Conservation (phyloP, 1,139 yeast genomes). For the Taphrina confusa region DNA sequence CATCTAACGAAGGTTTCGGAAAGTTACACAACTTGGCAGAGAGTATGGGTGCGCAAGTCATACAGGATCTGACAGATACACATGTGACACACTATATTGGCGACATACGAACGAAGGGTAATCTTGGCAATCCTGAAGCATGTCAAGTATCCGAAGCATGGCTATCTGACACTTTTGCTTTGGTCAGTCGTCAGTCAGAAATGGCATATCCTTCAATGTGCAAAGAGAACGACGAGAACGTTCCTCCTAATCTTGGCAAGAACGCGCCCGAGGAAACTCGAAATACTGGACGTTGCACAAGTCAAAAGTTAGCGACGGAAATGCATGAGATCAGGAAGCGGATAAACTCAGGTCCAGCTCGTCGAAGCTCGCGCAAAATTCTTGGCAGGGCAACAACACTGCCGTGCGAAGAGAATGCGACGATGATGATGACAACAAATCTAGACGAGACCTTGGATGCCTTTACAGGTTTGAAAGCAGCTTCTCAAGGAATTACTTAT, state of each 20-base stretch:
- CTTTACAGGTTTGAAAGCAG: neutral
- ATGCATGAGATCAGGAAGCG: slow-evolving; percentile 18
- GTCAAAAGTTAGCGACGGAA: neutral
- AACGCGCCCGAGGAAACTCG: neutral
- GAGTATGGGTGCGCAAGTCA: slow-evolving; percentile 1
- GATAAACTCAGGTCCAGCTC: slow-evolving; percentile 6
- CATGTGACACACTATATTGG: neutral
- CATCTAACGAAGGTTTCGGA: neutral
- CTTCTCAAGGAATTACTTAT: slow-evolving; percentile 12
- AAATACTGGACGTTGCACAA: neutral
- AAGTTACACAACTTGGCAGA: neutral
- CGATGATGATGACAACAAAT: slow-evolving; percentile 8
- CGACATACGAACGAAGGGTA: neutral
- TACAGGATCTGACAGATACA: neutral
- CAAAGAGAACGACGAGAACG: slow-evolving; percentile 1
- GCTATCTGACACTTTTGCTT: slow-evolving; percentile 3
- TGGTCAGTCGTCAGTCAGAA: neutral
- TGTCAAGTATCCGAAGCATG: slow-evolving; percentile 3
- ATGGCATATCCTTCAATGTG: neutral
- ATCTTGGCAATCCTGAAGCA: neutral
- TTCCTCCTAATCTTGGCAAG: neutral
- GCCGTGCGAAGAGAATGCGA: neutral
- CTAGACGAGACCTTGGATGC: neutral
- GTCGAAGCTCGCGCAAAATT: slow-evolving; percentile 16
- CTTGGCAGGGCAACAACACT: slow-evolving; percentile 19